Evolutionary conservation across 2,329 filamentous ascomycete species (phyloP).

Genomic region (Penicillium sp.): DNA sequence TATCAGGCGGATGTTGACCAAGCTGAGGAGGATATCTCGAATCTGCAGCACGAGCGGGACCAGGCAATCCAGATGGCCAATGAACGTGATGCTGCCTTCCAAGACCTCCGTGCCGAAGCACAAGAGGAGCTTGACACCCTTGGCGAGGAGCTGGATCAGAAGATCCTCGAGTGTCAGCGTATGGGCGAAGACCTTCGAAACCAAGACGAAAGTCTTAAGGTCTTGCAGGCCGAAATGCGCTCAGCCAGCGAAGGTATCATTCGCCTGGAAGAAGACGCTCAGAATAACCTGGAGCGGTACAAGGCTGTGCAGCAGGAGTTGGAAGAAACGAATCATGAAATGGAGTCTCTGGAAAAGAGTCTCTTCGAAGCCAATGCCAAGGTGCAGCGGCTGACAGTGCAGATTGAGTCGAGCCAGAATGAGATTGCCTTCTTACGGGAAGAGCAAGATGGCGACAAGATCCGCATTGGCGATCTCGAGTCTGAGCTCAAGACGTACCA

Average conservation of each 20-base stretch:
- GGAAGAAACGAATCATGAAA: slow-evolving; percentile 79
- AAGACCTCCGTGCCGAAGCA: slow-evolving; percentile 58
- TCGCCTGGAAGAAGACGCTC: slow-evolving; percentile 84
- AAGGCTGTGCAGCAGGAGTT: slow-evolving; percentile 81
- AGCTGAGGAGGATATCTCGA: slow-evolving; percentile 76
- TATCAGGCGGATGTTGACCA: slow-evolving; percentile 81
- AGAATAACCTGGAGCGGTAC: slow-evolving; percentile 75
- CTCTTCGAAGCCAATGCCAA: slow-evolving; percentile 85
- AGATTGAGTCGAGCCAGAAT: slow-evolving; percentile 87
- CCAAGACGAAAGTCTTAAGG: slow-evolving; percentile 81
- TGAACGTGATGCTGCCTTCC: slow-evolving; percentile 56
- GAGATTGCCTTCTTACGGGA: slow-evolving; percentile 95
- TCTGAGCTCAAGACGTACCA: slow-evolving; percentile 78
- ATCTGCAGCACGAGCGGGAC: slow-evolving; percentile 79
- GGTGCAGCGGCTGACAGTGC: slow-evolving; percentile 81
- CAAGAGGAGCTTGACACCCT: slow-evolving; percentile 60
- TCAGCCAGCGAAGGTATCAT: slow-evolving; percentile 85
- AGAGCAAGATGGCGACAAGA: slow-evolving; percentile 96
- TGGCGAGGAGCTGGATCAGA: slow-evolving; percentile 68
- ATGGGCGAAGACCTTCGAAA: slow-evolving; percentile 72
- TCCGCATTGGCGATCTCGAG: slow-evolving; percentile 93
- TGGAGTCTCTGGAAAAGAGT: slow-evolving; percentile 81
- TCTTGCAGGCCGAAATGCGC: slow-evolving; percentile 92
- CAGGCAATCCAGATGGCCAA: slow-evolving; percentile 76
- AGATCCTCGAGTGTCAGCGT: slow-evolving; percentile 68